A percentile compares a stretch with the other conserved stretches of the same genome.
phyloP scores from a whole-genome alignment of 176 grass and related monocot species.

The Ensete glaucum region DNA sequence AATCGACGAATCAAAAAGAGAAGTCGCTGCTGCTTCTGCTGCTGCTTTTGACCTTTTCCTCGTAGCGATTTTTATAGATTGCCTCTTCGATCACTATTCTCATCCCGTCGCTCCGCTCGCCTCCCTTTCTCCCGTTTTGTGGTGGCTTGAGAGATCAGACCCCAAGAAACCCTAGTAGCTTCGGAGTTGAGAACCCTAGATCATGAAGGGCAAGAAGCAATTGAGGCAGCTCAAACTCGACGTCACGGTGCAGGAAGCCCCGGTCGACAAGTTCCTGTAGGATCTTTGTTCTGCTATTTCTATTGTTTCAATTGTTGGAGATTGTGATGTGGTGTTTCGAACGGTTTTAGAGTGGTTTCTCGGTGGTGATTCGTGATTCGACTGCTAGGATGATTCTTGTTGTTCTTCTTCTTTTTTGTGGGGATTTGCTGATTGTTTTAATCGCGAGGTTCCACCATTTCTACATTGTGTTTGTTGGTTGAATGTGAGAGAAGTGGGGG shows the following conservation, averaged over 20 bases:
- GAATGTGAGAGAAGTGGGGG: not conserved
- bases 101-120: not conserved
- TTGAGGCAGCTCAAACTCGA: constrained; percentile 57
- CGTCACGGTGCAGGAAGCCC: constrained; percentile 60
- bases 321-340: not conserved
- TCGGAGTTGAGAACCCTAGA: not conserved
- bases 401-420: not conserved
- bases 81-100: not conserved
- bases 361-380: no score
- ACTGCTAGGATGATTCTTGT: not conserved
- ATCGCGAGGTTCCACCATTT: not conserved
- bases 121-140: not conserved
- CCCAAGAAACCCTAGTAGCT: constrained; percentile 25
- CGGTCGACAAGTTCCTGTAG: constrained; percentile 74
- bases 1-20: not conserved
- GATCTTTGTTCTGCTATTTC: constrained; percentile 10
- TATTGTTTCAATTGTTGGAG: not conserved
- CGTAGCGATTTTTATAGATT: no score
- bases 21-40: not conserved
- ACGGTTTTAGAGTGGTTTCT: not conserved
- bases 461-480: not conserved
- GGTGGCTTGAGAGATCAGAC: not conserved
- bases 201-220: constrained; percentile 72
- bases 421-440: not conserved
- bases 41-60: not conserved